phyloP scores from a whole-genome alignment of 192 early-diverging fungal species.

The Piromyces finnis region DNA sequence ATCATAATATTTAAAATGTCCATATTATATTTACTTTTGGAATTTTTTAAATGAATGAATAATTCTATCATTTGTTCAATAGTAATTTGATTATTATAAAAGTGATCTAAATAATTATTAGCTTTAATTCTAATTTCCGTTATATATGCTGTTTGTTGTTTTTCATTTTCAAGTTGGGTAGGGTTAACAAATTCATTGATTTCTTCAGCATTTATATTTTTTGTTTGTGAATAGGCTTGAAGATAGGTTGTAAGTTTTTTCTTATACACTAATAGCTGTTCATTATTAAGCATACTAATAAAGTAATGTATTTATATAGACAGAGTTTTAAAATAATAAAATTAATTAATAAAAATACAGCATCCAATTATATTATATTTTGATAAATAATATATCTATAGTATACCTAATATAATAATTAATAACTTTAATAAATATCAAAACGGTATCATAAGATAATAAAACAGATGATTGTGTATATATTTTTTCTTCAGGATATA shows the following conservation, averaged over 20 bases:
- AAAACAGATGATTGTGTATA: slow-evolving; percentile 15
- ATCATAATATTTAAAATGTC: background rate
- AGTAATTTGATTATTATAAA: background rate
- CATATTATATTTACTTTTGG: background rate
- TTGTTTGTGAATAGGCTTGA: background rate
- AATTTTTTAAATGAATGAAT: background rate
- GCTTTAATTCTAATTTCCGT: background rate
- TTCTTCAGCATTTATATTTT: background rate
- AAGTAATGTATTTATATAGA: too few species aligned
- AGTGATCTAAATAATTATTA: background rate
- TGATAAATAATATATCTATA: too few species aligned
- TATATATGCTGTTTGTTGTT: background rate
- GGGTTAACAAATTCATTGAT: background rate
- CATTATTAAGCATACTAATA: background rate
- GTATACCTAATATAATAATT: slow-evolving; percentile 13
- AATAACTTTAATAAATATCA: slow-evolving; percentile 47
- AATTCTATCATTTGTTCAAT: background rate
- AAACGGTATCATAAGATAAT: slow-evolving; percentile 47
- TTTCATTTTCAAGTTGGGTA: background rate
- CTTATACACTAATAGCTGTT: background rate
- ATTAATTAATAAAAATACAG: too few species aligned
- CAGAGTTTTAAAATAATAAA: background rate
- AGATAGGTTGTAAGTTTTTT: background rate
- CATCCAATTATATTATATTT: too few species aligned
- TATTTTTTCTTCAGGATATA: slow-evolving; percentile 16